Percentiles rank a stretch among this genome's conserved stretches.
Conservation (phyloP, 2,329 filamentous ascomycete species). For the Aspergillus floridensis region DNA sequence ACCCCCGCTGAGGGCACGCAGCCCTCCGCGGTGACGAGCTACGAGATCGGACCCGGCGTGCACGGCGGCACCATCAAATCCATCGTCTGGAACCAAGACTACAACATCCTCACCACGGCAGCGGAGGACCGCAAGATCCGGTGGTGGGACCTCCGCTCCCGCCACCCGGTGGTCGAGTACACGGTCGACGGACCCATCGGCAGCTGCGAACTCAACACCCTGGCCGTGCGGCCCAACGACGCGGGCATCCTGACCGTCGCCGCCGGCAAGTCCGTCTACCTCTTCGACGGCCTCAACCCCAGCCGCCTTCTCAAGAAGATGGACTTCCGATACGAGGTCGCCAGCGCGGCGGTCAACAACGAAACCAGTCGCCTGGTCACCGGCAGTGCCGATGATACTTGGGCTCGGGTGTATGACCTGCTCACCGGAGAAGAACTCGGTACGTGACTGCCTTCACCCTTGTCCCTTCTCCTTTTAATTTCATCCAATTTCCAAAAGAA, state of each 20-base stretch:
- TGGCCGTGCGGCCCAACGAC: constrained; percentile 59
- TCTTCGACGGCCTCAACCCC: constrained; percentile 75
- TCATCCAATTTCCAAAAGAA: neutral
- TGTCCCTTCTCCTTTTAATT: neutral
- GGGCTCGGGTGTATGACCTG: constrained; percentile 92
- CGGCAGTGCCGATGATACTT: constrained; percentile 87
- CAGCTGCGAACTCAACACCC: constrained; percentile 81
- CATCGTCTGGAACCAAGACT: constrained; percentile 88
- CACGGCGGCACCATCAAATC: constrained; percentile 91
- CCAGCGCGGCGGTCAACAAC: constrained; percentile 83
- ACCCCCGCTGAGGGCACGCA: constrained; percentile 27
- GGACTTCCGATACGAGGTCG: constrained; percentile 77
- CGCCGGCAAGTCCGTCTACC: constrained; percentile 90
- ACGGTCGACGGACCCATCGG: constrained; percentile 81
- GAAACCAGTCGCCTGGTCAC: constrained; percentile 81
- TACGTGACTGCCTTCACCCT: constrained; percentile 31
- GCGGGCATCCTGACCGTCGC: constrained; percentile 81
- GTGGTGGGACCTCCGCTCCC: constrained; percentile 87
- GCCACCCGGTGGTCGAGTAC: constrained; percentile 71
- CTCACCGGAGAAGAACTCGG: constrained; percentile 77
- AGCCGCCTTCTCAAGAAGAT: constrained; percentile 73
- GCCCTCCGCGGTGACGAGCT: constrained; percentile 62
- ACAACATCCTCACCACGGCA: constrained; percentile 85
- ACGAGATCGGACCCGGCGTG: constrained; percentile 81
- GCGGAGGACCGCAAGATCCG: constrained; percentile 86